Evolutionary conservation across 176 grass and related monocot genomes (phyloP).

Genomic region (Juncus inflexus): DNA sequence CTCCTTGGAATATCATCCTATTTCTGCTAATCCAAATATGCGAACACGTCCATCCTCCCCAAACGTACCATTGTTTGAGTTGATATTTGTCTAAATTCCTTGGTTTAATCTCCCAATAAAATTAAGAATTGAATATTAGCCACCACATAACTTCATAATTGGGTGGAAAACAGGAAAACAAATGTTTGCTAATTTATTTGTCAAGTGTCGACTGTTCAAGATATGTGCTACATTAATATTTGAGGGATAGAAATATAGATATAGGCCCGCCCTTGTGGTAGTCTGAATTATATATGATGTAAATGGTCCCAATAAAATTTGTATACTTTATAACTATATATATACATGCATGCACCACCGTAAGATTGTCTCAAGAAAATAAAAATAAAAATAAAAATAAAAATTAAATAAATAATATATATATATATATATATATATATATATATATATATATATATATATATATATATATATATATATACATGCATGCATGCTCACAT

Average conservation of each 20-base stretch:
- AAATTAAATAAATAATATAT: too few relatives aligned
- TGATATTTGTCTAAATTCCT: too few relatives aligned
- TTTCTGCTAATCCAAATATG: too few relatives aligned
- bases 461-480: slow-evolving; percentile 17
- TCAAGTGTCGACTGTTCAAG: neutral
- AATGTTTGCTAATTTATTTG: neutral
- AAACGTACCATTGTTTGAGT: too few relatives aligned
- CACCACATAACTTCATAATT: neutral
- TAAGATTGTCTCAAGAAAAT: neutral
- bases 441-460: neutral
- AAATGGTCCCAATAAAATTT: slow-evolving; percentile 10
- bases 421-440: too few relatives aligned
- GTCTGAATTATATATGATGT: too few relatives aligned
- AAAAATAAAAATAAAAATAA: too few relatives aligned
- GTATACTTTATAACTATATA: too few relatives aligned
- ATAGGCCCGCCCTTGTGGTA: too few relatives aligned
- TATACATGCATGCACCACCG: slow-evolving; percentile 2
- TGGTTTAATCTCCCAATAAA: too few relatives aligned
- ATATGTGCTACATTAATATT: neutral
- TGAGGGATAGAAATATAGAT: neutral
- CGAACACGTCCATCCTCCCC: too few relatives aligned
- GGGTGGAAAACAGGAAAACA: neutral
- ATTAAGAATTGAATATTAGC: neutral
- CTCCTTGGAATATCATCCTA: too few relatives aligned
- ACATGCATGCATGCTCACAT: slow-evolving; percentile 16